Evolutionary conservation across 352 stramenopile genomes (phyloP).

Genomic region (Phytophthora rubi): DNA sequence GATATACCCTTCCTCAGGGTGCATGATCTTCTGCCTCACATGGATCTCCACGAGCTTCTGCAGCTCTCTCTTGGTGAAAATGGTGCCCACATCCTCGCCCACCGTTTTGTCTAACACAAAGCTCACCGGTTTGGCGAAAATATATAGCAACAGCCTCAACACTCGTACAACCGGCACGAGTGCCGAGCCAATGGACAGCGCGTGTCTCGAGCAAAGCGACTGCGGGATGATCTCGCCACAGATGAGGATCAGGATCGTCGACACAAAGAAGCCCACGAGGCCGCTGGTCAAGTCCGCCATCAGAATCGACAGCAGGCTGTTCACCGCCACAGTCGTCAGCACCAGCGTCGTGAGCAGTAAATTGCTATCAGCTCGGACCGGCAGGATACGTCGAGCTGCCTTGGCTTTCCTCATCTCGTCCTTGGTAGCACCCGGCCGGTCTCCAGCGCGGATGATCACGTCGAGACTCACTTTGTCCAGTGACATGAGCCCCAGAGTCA

Average conservation of each 20-base stretch:
- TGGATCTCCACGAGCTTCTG: slow-evolving; percentile 97
- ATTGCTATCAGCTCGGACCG: slow-evolving; percentile 94
- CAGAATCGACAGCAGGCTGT: slow-evolving; percentile 97
- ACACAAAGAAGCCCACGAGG: slow-evolving; percentile 93
- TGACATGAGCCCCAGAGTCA: slow-evolving; percentile 97
- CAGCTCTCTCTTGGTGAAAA: slow-evolving; percentile 95
- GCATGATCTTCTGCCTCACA: slow-evolving; percentile 90
- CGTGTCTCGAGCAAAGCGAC: slow-evolving; percentile 94
- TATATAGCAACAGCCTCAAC: slow-evolving; percentile 93
- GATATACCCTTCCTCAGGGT: slow-evolving; percentile 95
- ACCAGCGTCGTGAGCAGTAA: slow-evolving; percentile 97
- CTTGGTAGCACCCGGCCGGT: slow-evolving; percentile 68
- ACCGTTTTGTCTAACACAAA: slow-evolving; percentile 92
- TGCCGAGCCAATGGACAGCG: slow-evolving; percentile 70
- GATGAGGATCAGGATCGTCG: slow-evolving; percentile 95
- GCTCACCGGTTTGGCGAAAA: slow-evolving; percentile 91
- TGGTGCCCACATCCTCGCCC: slow-evolving; percentile 94
- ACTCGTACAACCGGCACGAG: slow-evolving; percentile 93
- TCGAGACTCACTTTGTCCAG: slow-evolving; percentile 97
- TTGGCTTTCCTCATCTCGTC: slow-evolving; percentile 64
- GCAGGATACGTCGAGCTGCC: slow-evolving; percentile 76
- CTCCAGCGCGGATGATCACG: slow-evolving; percentile 93
- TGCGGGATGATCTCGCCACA: slow-evolving; percentile 95
- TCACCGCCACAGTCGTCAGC: slow-evolving; percentile 97
- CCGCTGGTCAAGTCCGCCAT: slow-evolving; percentile 92